Evolutionary conservation across 192 early-diverging fungal genomes (phyloP).

Genomic region (Mycoemilia scoparia): DNA sequence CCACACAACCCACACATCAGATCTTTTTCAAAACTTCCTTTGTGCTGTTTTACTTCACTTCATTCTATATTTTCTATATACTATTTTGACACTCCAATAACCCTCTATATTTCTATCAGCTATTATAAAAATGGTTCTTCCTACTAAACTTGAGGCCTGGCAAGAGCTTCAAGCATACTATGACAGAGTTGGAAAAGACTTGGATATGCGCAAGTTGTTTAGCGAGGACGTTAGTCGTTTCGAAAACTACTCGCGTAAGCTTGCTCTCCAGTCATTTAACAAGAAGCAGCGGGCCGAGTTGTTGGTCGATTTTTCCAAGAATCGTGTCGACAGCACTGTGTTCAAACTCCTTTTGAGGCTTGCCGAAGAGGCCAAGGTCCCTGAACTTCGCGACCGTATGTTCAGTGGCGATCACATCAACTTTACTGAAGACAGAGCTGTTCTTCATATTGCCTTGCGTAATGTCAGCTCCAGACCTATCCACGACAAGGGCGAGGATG

Average conservation of each 20-base stretch:
- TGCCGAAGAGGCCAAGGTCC: conserved; percentile 66
- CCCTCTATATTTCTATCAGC: too few relatives aligned
- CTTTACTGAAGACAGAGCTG: conserved; percentile 89
- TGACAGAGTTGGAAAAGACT: conserved; percentile 47
- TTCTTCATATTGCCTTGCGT: conserved; percentile 87
- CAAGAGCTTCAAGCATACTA: conserved; percentile 79
- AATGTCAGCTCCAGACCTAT: conserved; percentile 76
- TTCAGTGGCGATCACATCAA: conserved; percentile 92
- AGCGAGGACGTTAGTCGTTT: conserved; percentile 59
- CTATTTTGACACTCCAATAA: too few relatives aligned
- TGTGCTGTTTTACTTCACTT: too few relatives aligned
- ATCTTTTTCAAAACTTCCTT: too few relatives aligned
- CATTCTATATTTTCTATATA: too few relatives aligned
- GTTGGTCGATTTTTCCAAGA: conserved; percentile 93
- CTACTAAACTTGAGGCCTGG: conserved; percentile 66
- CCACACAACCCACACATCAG: too few relatives aligned
- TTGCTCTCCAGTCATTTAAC: conserved; percentile 31
- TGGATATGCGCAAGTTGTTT: conserved; percentile 70
- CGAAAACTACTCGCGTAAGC: conserved; percentile 51
- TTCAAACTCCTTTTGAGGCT: conserved; percentile 62
- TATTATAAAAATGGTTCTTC: conserved; percentile 36
- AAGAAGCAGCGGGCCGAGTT: conserved; percentile 39
- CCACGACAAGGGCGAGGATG: conserved; percentile 70
- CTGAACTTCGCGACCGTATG: conserved; percentile 81
- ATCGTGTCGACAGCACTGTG: conserved; percentile 69